A percentile compares a stretch with the other conserved stretches of the same genome.
phyloP scores from a whole-genome alignment of 176 grass and related monocot genomes.

The Cenchrus fungigraminus region DNA sequence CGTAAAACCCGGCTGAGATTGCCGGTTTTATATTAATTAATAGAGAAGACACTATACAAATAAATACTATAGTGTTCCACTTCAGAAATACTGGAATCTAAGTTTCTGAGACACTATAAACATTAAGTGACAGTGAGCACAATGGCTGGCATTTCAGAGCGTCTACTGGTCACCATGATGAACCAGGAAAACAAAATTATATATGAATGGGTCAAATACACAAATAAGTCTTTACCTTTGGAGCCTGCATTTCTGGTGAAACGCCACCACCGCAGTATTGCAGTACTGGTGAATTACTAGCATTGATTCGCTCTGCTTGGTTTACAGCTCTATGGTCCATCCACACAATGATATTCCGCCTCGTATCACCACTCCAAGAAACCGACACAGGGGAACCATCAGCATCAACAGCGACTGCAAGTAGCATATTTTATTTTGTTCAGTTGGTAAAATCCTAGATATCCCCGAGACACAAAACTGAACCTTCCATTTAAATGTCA shows the following conservation, averaged over 20 bases:
- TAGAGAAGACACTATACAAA: too few species aligned
- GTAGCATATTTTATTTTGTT: constrained; percentile 16
- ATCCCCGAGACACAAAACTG: neutral
- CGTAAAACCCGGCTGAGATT: too few species aligned
- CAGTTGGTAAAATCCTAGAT: constrained; percentile 21
- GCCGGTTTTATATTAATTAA: too few species aligned
- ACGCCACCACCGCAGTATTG: constrained; percentile 90
- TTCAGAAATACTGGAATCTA: neutral
- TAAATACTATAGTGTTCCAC: neutral
- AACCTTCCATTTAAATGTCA: neutral
- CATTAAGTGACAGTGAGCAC: constrained; percentile 8
- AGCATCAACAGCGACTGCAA: constrained; percentile 86
- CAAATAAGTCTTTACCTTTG: constrained; percentile 61
- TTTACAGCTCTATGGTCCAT: constrained; percentile 96
- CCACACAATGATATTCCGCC: constrained; percentile 96
- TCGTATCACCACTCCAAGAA: constrained; percentile 83
- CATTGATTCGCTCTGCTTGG: constrained; percentile 86
- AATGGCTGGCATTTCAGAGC: neutral
- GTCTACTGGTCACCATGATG: neutral
- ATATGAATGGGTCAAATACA: neutral
- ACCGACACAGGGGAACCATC: constrained; percentile 90
- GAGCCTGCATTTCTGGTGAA: constrained; percentile 97
- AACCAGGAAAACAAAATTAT: neutral
- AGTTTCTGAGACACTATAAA: constrained; percentile 1
- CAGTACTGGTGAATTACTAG: constrained; percentile 74